phyloP scores from a whole-genome alignment of 2,329 filamentous ascomycete genomes.

The Balansia obtecta region DNA sequence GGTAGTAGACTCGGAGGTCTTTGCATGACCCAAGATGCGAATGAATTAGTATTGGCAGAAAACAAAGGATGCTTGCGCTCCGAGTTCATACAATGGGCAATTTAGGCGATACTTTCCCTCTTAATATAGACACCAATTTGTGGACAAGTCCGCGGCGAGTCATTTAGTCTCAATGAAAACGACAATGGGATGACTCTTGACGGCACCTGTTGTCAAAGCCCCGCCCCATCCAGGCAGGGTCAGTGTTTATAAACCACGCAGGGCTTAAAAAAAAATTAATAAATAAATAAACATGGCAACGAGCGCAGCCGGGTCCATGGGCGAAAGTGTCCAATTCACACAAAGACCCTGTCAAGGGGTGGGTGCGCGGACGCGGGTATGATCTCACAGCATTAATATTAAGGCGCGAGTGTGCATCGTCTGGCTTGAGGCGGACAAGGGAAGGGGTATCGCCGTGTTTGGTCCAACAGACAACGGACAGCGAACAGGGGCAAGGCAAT shows the following conservation, averaged over 20 bases:
- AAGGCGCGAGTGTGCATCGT: constrained; percentile 1
- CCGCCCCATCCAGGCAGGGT: not conserved
- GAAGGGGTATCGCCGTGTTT: not conserved
- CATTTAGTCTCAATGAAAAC: not conserved
- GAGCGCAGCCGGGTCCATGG: not conserved
- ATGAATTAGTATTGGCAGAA: not conserved
- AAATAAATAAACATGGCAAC: not conserved
- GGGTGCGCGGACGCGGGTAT: not conserved
- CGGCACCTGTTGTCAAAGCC: not conserved
- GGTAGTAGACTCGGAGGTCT: not conserved
- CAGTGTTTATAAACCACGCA: not conserved
- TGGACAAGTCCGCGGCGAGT: constrained; percentile 1
- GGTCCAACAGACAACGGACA: not conserved
- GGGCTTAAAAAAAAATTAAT: too few species aligned
- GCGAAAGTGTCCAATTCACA: not conserved
- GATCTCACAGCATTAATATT: not conserved
- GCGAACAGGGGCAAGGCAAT: not conserved
- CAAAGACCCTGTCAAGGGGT: not conserved
- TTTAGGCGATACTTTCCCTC: not conserved
- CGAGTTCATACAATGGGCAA: not conserved
- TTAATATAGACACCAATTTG: not conserved
- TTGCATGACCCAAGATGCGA: not conserved
- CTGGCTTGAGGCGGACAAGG: not conserved
- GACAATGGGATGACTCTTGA: constrained; percentile 1
- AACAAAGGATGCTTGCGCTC: not conserved